Evolutionary conservation across 2,329 filamentous ascomycete species (phyloP), one percentile per base, ranked within the genome.

Genomic region (Ophiostoma piceae): DNA sequence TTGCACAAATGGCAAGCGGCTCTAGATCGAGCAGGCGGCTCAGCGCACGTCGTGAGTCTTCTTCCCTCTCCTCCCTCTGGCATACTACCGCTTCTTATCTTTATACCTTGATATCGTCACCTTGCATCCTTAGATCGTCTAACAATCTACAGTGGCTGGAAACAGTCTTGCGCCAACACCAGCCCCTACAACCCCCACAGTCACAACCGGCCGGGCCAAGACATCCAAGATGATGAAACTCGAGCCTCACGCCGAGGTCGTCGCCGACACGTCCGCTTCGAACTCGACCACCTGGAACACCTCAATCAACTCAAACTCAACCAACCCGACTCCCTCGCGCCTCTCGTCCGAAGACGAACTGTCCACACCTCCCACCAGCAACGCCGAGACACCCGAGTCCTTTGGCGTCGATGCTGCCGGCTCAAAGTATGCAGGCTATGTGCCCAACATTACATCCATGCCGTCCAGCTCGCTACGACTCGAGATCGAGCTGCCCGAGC

Each of bases 291-390:
- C 35, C 35, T 35, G 35, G 35, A 35, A 35, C 35, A 35, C 35
- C 35, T 35, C 35, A 35, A 35, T 35, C 5, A 35, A 35, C 29
- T 79, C 80, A 37, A 71, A 73, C 22, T 81, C 80, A 8, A 77
- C 79, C 1, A 75, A 76, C 22, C 74, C 78, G 9, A 80, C 80
- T 6, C 78, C 79, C 9, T 74, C 77, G 19, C 74, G 74, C 26
- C 76, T 74, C 26, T 75, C 73, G 5, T 78, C 78, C 3, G 79
- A 79, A 26, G 79, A 78, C 71, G 81, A 80, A 35, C 78, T 79
- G 71, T 78, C 78, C 16, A 83, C 82, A 8, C 80, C 81, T 2
- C 76, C 80, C 37, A 83, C 82, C 29, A 83, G 81, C 73, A 77
- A 77, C 73, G 77, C 78, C 14, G 77, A 79, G 8, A 82, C 80